phyloP scores from a whole-genome alignment of 352 stramenopile genomes.

The Phytophthora vignae region DNA sequence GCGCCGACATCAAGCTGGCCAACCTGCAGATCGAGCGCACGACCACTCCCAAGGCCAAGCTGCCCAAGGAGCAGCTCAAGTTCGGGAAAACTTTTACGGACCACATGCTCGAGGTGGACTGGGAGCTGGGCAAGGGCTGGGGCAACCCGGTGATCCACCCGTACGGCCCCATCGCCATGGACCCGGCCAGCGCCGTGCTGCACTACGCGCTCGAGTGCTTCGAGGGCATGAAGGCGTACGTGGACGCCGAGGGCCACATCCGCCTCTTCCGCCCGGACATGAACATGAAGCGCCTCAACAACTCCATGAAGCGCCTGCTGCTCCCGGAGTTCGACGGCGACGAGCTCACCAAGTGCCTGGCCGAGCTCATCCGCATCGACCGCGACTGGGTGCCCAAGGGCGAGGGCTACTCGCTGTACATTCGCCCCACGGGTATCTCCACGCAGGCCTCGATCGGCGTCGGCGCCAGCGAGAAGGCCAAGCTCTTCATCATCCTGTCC shows the following conservation, averaged over 20 bases:
- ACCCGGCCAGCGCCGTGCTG: constrained; percentile 92
- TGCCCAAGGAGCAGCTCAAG: constrained; percentile 87
- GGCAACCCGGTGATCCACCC: constrained; percentile 90
- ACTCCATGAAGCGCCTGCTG: constrained; percentile 93
- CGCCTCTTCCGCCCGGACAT: constrained; percentile 96
- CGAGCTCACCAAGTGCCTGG: constrained; percentile 93
- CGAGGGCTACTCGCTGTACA: constrained; percentile 97
- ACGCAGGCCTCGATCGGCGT: constrained; percentile 94
- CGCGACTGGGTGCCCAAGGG: constrained; percentile 94
- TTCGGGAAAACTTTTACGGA: constrained; percentile 97
- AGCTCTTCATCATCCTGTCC: constrained; percentile 96
- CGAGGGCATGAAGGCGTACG: constrained; percentile 97
- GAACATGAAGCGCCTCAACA: constrained; percentile 97
- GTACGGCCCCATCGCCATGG: constrained; percentile 92
- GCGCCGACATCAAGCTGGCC: constrained; percentile 34
- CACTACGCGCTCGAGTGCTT: constrained; percentile 97
- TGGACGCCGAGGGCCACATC: constrained; percentile 83
- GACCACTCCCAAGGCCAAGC: constrained; percentile 59
- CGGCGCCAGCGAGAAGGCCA: constrained; percentile 84
- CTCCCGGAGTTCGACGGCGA: constrained; percentile 92
- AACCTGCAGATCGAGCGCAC: constrained; percentile 64
- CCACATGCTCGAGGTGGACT: constrained; percentile 98
- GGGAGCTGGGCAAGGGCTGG: constrained; percentile 88
- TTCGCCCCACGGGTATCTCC: constrained; percentile 95
- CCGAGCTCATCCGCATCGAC: constrained; percentile 85